Evolutionary conservation across 495 filamentous ascomycete species (phyloP).

Genomic region (Daldinia bambusicola): DNA sequence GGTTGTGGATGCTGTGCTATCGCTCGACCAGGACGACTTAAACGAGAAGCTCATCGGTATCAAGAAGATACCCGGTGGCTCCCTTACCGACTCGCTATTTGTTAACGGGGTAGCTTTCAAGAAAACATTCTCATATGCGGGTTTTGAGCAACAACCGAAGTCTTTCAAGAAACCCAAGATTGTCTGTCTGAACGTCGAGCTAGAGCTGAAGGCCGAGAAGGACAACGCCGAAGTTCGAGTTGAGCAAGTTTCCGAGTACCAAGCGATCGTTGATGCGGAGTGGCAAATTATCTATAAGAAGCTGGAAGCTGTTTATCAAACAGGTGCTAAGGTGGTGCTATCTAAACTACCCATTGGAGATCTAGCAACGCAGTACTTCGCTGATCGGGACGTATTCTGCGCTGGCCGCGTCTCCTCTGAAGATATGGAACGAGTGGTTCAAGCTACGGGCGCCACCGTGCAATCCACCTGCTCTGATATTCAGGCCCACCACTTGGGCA

Average conservation of each 20-base stretch:
- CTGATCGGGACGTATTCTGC: slow-evolving; percentile 98
- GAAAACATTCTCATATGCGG: slow-evolving; percentile 99
- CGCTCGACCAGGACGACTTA: slow-evolving; percentile 96
- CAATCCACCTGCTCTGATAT: slow-evolving; percentile 99
- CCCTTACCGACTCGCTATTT: slow-evolving; percentile 95
- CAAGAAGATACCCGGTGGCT: slow-evolving; percentile 97
- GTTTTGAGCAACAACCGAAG: slow-evolving; percentile 99
- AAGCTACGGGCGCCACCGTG: slow-evolving; percentile 89
- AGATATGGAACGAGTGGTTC: slow-evolving; percentile 94
- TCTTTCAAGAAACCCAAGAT: slow-evolving; percentile 93
- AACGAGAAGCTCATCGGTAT: slow-evolving; percentile 98
- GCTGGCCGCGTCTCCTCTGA: slow-evolving; percentile 92
- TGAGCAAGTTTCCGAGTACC: slow-evolving; percentile 98
- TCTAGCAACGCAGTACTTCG: slow-evolving; percentile 97
- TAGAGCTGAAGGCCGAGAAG: slow-evolving; percentile 98
- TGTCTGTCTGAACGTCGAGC: slow-evolving; percentile 94
- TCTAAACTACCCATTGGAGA: slow-evolving; percentile 98
- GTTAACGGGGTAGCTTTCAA: slow-evolving; percentile 99
- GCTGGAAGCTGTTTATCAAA: slow-evolving; percentile 90
- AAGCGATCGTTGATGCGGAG: slow-evolving; percentile 98
- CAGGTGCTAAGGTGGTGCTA: slow-evolving; percentile 94
- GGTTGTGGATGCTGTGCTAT: slow-evolving; percentile 96
- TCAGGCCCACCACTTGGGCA: slow-evolving; percentile 85
- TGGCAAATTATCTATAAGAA: slow-evolving; percentile 99
- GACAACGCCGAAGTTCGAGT: slow-evolving; percentile 98